A percentile compares a stretch with the other conserved stretches of the same genome.
Conservation (phyloP, 2,329 filamentous ascomycete genomes). For the Fusarium brevicatenulatum region DNA sequence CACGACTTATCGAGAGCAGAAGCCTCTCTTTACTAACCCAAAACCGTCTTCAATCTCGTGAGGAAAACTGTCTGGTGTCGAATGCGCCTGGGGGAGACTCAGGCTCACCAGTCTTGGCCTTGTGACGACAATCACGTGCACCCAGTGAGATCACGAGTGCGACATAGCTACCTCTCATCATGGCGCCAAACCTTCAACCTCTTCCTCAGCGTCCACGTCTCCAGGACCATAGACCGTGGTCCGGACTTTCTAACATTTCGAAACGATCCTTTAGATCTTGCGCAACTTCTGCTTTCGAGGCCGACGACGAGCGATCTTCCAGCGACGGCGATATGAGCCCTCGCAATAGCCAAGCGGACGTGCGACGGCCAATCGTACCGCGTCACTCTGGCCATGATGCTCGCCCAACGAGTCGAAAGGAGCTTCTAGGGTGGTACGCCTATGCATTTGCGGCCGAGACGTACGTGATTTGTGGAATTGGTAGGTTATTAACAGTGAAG, state of each 20-base stretch:
- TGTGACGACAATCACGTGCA: slow-evolving; percentile 46
- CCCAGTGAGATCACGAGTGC: slow-evolving; percentile 37
- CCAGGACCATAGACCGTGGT: slow-evolving; percentile 56
- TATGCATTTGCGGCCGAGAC: slow-evolving; percentile 97
- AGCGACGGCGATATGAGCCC: slow-evolving; percentile 51
- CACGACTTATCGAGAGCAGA: slow-evolving; percentile 11
- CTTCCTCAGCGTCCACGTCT: slow-evolving; percentile 53
- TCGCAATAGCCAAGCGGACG: slow-evolving; percentile 51
- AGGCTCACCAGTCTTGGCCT: slow-evolving; percentile 24
- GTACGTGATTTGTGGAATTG: slow-evolving; percentile 84
- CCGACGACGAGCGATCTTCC: slow-evolving; percentile 74
- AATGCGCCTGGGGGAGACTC: background rate
- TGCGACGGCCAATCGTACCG: slow-evolving; percentile 50
- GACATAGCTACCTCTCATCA: background rate
- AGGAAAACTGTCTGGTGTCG: slow-evolving; percentile 9
- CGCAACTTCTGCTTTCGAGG: slow-evolving; percentile 70
- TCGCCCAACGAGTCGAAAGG: slow-evolving; percentile 85
- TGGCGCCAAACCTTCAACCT: slow-evolving; percentile 43
- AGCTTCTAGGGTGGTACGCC: slow-evolving; percentile 93
- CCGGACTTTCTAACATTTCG: slow-evolving; percentile 61
- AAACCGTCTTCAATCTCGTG: slow-evolving; percentile 10
- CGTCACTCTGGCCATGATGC: slow-evolving; percentile 87
- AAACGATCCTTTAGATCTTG: slow-evolving; percentile 68
- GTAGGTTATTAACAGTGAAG: slow-evolving; percentile 59
- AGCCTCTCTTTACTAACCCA: slow-evolving; percentile 5